These are phyloP conservation scores for Astragalus glycyphyllos DNA, from an alignment of 306 rosid genomes.

Conservation along the genomic window DNA sequence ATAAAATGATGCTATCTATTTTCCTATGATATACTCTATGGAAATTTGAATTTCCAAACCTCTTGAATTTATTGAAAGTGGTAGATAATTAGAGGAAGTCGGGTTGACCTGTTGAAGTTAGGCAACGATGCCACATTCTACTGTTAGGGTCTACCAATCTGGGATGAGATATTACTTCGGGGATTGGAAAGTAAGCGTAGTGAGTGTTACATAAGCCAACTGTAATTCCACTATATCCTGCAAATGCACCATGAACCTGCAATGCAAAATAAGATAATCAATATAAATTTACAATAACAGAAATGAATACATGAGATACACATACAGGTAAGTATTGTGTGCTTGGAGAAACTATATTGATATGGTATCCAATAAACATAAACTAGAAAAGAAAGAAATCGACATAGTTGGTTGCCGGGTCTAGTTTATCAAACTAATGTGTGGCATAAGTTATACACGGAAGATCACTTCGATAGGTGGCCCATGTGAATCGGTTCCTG, in stretches of 20 bases:
- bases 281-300: neutral
- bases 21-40: constrained; percentile 47
- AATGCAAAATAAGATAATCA: constrained; percentile 35
- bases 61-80: constrained; percentile 39
- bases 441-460: no score
- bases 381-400: neutral
- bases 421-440: no score
- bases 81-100: constrained; percentile 62
- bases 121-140: constrained; percentile 99
- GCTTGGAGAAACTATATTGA: constrained; percentile 4
- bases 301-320: neutral
- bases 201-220: constrained; percentile 97
- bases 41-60: constrained; percentile 47
- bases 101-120: constrained; percentile 98
- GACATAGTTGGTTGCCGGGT: neutral
- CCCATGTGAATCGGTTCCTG: no score
- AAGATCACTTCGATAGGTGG: no score
- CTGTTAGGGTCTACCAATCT: constrained; percentile 89
- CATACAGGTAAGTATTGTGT: constrained; percentile 5
- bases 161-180: constrained; percentile 88
- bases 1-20: constrained; percentile 46
- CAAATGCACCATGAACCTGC: constrained; percentile 99
- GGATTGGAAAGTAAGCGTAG: constrained; percentile 91
- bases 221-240: constrained; percentile 95
- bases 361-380: neutral